These are phyloP conservation scores for Periconia macrospinosa DNA, from an alignment of 2,329 filamentous ascomycete species.

Conservation along the genomic window DNA sequence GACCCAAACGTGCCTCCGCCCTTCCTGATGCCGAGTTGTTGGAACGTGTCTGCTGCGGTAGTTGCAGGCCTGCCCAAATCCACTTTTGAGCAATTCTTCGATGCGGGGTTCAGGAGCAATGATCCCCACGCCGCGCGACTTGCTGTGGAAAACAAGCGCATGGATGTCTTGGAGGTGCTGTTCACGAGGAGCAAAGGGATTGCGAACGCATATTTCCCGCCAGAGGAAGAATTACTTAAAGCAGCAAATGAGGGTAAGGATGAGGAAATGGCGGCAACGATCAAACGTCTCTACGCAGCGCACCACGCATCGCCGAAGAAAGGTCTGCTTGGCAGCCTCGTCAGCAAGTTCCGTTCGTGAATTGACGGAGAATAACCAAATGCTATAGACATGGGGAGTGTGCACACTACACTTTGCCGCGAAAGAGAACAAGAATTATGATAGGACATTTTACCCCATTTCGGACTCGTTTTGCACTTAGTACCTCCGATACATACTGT, in stretches of 20 bases:
- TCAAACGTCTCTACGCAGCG: not conserved
- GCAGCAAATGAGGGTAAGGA: constrained; percentile 1
- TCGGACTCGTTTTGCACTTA: too few species aligned
- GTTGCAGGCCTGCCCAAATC: not conserved
- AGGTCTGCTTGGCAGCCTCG: not conserved
- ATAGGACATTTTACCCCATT: too few species aligned
- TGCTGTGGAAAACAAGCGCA: constrained; percentile 6
- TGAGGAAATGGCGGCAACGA: not conserved
- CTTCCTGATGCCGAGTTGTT: constrained; percentile 2
- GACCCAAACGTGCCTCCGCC: constrained; percentile 7
- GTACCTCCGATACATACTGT: too few species aligned
- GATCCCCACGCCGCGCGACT: constrained; percentile 2
- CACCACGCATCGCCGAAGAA: not conserved
- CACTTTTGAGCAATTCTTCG: constrained; percentile 11
- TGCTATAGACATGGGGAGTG: too few species aligned
- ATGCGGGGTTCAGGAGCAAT: constrained; percentile 6
- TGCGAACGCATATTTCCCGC: constrained; percentile 1
- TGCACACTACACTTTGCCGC: too few species aligned
- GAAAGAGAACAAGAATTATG: too few species aligned
- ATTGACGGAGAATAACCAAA: not conserved
- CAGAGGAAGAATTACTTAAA: constrained; percentile 4
- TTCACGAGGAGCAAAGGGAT: constrained; percentile 2
- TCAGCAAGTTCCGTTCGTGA: not conserved
- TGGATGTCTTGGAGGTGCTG: constrained; percentile 6
- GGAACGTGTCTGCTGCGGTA: constrained; percentile 8